Conservation (phyloP, 2,329 filamentous ascomycete species). For the Exophiala sp. region DNA sequence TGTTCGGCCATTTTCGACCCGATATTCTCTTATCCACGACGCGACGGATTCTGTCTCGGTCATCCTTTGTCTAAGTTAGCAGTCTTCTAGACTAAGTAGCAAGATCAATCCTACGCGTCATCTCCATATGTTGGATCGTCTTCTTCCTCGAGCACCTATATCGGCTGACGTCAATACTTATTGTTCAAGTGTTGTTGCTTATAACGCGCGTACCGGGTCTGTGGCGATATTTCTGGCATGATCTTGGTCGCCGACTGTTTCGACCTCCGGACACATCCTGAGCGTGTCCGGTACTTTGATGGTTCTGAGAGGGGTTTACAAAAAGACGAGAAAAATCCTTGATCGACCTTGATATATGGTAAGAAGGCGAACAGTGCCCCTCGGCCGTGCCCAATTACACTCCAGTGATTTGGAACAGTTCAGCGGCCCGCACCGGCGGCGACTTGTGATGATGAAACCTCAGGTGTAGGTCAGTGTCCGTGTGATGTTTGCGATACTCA, state of each 20-base stretch:
- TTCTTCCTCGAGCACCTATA: constrained; percentile 10
- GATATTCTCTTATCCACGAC: constrained; percentile 21
- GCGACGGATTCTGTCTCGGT: constrained; percentile 20
- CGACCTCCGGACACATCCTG: background rate
- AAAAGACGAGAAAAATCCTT: background rate
- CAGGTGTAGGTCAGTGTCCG: too few relatives aligned
- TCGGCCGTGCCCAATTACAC: too few relatives aligned
- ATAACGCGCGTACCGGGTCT: background rate
- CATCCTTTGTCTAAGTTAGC: background rate
- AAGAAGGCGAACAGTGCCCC: too few relatives aligned
- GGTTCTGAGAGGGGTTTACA: background rate
- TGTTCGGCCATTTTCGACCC: constrained; percentile 24
- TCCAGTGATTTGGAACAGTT: too few relatives aligned
- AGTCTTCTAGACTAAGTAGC: background rate
- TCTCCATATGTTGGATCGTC: constrained; percentile 21
- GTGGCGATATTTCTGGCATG: background rate
- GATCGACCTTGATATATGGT: background rate
- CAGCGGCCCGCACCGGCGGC: too few relatives aligned
- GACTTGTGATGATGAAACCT: too few relatives aligned
- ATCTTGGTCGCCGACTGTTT: background rate
- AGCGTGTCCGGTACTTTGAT: background rate
- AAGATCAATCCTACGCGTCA: constrained; percentile 12
- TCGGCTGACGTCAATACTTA: background rate
- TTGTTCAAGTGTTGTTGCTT: background rate
- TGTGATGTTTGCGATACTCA: too few relatives aligned